Conservation (phyloP, 2,329 filamentous ascomycete species). For the Sporothrix luriei region DNA sequence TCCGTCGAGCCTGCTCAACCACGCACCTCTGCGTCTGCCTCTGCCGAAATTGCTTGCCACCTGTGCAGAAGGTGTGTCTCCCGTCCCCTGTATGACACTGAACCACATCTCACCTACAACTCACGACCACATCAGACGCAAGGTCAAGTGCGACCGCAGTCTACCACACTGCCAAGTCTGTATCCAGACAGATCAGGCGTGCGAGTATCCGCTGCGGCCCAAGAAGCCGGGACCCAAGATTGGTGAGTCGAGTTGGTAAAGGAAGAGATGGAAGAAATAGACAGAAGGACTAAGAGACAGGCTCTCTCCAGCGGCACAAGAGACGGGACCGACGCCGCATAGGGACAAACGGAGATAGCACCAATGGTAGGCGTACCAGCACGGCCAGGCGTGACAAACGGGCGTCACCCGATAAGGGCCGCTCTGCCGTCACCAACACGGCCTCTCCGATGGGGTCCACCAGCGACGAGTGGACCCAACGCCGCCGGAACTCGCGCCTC, state of each 20-base stretch:
- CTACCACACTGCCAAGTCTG: constrained; percentile 25
- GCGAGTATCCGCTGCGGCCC: constrained; percentile 24
- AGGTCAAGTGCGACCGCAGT: constrained; percentile 29
- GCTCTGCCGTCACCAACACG: not conserved
- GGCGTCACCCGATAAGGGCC: not conserved
- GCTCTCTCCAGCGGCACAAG: constrained; percentile 18
- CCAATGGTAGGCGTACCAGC: not conserved
- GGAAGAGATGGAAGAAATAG: not conserved
- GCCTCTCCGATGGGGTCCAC: not conserved
- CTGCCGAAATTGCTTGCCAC: constrained; percentile 31
- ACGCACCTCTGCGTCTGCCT: too few relatives aligned
- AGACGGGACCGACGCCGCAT: constrained; percentile 8
- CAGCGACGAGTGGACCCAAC: constrained; percentile 15
- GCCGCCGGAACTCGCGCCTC: constrained; percentile 23
- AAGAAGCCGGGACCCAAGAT: constrained; percentile 30
- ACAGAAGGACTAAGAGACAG: not conserved
- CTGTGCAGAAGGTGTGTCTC: constrained; percentile 35
- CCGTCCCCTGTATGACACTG: not conserved
- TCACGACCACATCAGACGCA: constrained; percentile 11
- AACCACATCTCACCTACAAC: not conserved
- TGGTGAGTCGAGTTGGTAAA: not conserved
- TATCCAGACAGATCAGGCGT: constrained; percentile 23
- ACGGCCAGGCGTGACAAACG: not conserved
- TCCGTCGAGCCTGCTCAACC: not conserved
- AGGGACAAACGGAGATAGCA: not conserved